Conservation (phyloP, 371 early-diverging fungal genomes). For the Choanephora cucurbitarum region DNA sequence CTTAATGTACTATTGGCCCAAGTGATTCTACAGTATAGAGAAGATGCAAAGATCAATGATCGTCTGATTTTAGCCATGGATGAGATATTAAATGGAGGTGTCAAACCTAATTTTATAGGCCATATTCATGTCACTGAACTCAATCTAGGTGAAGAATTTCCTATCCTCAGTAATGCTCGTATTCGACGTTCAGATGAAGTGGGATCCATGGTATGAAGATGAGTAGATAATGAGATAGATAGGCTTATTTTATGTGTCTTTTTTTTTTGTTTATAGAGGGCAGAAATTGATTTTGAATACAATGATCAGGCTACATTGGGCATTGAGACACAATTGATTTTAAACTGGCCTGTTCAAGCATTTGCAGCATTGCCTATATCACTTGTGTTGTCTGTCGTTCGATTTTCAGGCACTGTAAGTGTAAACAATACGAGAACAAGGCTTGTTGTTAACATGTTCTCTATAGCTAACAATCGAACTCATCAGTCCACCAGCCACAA, state of each 20-base stretch:
- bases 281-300: constrained; percentile 81
- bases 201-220: constrained; percentile 65
- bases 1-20: constrained; percentile 90
- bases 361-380: constrained; percentile 92
- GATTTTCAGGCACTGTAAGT: constrained; percentile 86
- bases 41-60: constrained; percentile 78
- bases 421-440: not conserved
- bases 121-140: constrained; percentile 87
- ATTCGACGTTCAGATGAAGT: constrained; percentile 73
- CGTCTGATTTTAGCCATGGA: constrained; percentile 74
- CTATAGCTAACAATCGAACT: constrained; percentile 45
- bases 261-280: constrained; percentile 11
- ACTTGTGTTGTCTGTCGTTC: constrained; percentile 76
- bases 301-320: constrained; percentile 78
- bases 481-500: constrained; percentile 48
- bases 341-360: constrained; percentile 87
- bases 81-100: constrained; percentile 75
- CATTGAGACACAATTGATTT: constrained; percentile 78
- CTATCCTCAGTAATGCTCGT: constrained; percentile 72
- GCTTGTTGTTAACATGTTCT: not conserved
- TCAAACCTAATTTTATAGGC: constrained; percentile 82
- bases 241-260: not conserved
- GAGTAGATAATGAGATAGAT: too few relatives aligned
- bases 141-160: constrained; percentile 88
- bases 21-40: constrained; percentile 78